Conservation (phyloP, 1,139 yeast species). For the Eremothecium coryli region DNA sequence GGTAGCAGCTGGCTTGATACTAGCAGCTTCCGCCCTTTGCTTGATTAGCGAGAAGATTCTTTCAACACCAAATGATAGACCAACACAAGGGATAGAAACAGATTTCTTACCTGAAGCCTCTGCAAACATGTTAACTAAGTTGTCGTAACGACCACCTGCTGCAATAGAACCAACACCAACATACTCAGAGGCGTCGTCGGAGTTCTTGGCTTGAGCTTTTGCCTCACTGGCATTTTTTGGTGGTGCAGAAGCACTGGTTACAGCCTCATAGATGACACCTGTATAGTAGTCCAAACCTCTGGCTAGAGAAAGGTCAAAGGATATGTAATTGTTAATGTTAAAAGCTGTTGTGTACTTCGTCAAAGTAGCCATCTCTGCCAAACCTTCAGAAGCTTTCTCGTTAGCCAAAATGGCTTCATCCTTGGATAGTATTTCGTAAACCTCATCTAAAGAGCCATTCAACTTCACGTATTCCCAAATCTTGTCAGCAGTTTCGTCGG, state of each 20-base stretch:
- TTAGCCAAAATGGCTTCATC: constrained; percentile 54
- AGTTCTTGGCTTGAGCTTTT: constrained; percentile 36
- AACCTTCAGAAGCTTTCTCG: constrained; percentile 68
- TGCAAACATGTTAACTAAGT: constrained; percentile 93
- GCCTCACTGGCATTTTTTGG: constrained; percentile 67
- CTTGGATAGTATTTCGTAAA: constrained; percentile 45
- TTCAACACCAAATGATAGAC: constrained; percentile 93
- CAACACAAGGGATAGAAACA: constrained; percentile 88
- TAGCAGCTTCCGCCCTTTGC: constrained; percentile 52
- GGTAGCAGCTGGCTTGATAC: constrained; percentile 72
- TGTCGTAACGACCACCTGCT: constrained; percentile 97
- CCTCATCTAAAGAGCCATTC: constrained; percentile 66
- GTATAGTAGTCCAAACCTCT: constrained; percentile 97
- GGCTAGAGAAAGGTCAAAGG: constrained; percentile 89
- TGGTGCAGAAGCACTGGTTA: constrained; percentile 89
- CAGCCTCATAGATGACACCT: constrained; percentile 92
- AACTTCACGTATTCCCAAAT: constrained; percentile 87
- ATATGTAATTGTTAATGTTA: constrained; percentile 51
- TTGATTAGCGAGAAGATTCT: constrained; percentile 84
- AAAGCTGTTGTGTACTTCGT: constrained; percentile 77
- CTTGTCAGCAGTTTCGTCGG: constrained; percentile 83
- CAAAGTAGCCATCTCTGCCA: constrained; percentile 67
- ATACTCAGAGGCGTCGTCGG: constrained; percentile 87
- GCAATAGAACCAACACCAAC: constrained; percentile 98
- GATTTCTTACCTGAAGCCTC: constrained; percentile 66